Evolutionary conservation across 306 rosid species (phyloP), one percentile per base, ranked within the genome.

Genomic region (Benincasa hispida): DNA sequence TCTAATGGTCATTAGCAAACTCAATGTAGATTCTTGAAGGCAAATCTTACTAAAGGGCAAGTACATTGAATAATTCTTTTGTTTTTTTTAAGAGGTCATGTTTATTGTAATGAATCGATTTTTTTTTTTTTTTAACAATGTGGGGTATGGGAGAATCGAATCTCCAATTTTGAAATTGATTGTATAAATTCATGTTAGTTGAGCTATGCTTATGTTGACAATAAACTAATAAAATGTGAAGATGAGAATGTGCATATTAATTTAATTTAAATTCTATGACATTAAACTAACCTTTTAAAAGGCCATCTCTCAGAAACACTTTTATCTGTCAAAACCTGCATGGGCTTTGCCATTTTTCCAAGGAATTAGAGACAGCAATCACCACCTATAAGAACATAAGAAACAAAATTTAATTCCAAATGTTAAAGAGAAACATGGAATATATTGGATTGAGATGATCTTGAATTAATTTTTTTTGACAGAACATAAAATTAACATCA

Each of bases 281-380:
- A 50, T 50, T 4, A 50, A 50, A 50, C 74, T 8, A 68, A 68
- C 74, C 74, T 68, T 21, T 68, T 45, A 68, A 41, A 68, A 68
- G 74, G 74, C 54, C n/a, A 42, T 24, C 54, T 66, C 48, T 66
- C 42, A 37, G 53, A 30, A 66, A 66, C 73, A n/a, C 17, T 66
- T 65, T 66, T 65, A 15, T 66, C 53, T 68, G 34, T 30, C 55
- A 68, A 68, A 68, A 68, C 35, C 34, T 68, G 74, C 74, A 42
- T 42, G 74, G 74, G 55, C 55, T 42, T 68, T 22, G 21, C 74
- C 2, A 24, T 66, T 41, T 68, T 55, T 68, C 74, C 74, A 68
- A 68, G 11, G 12, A 68, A 68, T 51, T 68, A 68, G 74, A 68
- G 55, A 24, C 74, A 68, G 74, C 74, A 42, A 68, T 68, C 56